These are phyloP conservation scores for Phylloporus sp. DNA, from an alignment of 768 basidiomycete genomes.

Conservation along the genomic window DNA sequence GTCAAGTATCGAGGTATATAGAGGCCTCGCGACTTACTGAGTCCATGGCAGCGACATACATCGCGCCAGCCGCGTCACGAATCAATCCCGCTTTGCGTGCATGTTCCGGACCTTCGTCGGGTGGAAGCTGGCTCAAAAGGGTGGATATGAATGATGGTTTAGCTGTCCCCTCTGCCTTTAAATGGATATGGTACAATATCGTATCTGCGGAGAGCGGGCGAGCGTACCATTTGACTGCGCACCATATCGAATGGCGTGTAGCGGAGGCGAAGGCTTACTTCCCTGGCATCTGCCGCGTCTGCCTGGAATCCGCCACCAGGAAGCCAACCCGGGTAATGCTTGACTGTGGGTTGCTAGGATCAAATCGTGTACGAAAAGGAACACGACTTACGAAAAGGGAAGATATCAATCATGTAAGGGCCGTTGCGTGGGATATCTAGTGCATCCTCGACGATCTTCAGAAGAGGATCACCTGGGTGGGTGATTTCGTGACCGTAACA, in stretches of 20 bases:
- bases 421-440: not conserved
- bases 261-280: not conserved
- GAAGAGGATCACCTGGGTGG: not conserved
- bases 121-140: constrained; percentile 7
- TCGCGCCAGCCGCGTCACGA: constrained; percentile 7
- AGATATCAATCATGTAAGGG: constrained; percentile 6
- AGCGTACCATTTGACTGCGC: constrained; percentile 5
- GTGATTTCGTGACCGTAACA: constrained; percentile 7
- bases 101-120: constrained; percentile 3
- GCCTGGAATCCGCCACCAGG: constrained; percentile 12
- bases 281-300: constrained; percentile 1
- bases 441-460: constrained; percentile 6
- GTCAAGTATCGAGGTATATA: not conserved
- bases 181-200: not conserved
- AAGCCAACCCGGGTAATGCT: constrained; percentile 12
- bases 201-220: not conserved
- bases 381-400: constrained; percentile 4
- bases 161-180: constrained; percentile 6
- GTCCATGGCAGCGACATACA: constrained; percentile 12
- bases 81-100: constrained; percentile 7
- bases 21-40: not conserved
- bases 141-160: constrained; percentile 10
- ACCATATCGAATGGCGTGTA: constrained; percentile 9
- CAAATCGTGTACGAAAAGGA: not conserved
- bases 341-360: not conserved